Percentiles rank a stretch among this genome's conserved stretches.
Evolutionary conservation across 2,329 filamentous ascomycete genomes (phyloP).

Genomic region (Exophiala bonariae): DNA sequence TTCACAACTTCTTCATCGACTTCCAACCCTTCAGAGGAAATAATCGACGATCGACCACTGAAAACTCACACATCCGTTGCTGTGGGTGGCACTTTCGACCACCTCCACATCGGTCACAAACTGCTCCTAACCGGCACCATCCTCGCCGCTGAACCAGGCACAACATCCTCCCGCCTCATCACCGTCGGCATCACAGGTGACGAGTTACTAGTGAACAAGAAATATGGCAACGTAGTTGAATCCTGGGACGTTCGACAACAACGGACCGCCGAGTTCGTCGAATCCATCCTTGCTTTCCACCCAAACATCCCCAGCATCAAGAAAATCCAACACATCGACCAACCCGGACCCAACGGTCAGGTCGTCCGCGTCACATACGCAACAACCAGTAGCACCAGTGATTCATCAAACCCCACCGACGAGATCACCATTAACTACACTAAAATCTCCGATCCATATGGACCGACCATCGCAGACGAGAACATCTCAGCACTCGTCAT

Average conservation of each 20-base stretch:
- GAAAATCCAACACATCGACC: slow-evolving; percentile 33
- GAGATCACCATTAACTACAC: slow-evolving; percentile 74
- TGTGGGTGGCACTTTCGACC: slow-evolving; percentile 93
- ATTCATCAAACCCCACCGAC: slow-evolving; percentile 47
- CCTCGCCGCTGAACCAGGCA: slow-evolving; percentile 60
- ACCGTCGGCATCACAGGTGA: slow-evolving; percentile 89
- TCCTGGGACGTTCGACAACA: slow-evolving; percentile 74
- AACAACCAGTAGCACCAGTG: slow-evolving; percentile 23
- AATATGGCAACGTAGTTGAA: slow-evolving; percentile 77
- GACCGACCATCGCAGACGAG: slow-evolving; percentile 83
- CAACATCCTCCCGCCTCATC: slow-evolving; percentile 41
- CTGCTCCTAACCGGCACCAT: slow-evolving; percentile 87
- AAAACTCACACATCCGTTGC: slow-evolving; percentile 63
- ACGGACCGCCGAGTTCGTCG: slow-evolving; percentile 70
- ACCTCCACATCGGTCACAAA: slow-evolving; percentile 93
- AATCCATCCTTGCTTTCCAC: slow-evolving; percentile 60
- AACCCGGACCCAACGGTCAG: slow-evolving; percentile 41
- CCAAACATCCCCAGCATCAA: slow-evolving; percentile 38
- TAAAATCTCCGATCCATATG: slow-evolving; percentile 83
- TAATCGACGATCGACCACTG: slow-evolving; percentile 10
- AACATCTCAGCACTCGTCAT: slow-evolving; percentile 78
- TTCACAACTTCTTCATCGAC: slow-evolving; percentile 3
- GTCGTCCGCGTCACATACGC: slow-evolving; percentile 33
- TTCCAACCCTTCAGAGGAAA: neutral
- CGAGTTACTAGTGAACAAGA: slow-evolving; percentile 82